Evolutionary conservation across 768 basidiomycete genomes (phyloP), one percentile per base, ranked within the genome.

Genomic region (Tricholoma sp.): DNA sequence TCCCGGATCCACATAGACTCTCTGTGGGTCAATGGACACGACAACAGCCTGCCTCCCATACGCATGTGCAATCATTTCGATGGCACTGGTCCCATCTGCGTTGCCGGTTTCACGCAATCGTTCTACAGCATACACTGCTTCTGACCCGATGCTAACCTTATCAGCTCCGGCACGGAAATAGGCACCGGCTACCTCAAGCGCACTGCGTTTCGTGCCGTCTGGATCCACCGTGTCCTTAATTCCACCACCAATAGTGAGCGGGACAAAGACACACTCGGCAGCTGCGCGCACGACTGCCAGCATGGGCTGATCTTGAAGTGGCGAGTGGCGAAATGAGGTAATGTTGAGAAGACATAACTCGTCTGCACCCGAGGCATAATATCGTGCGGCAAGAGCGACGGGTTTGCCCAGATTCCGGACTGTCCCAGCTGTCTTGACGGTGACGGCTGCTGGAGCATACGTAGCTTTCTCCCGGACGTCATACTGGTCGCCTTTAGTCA

Each of bases 401-500:
- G 97, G 97, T 74, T 97, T 98, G 52, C 97, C 97, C 50, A 99
- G 87, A 72, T 99, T 98, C 64, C 96, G 89, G 11, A 99, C 97
- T 0, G 83, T 83, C 24, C 91, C 90, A 6, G 83, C 86, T 1
- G 82, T 72, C 22, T 74, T 73, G 58, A 80, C 72, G 16, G 72
- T 59, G 37, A 74, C 57, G 55, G 66, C 53, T 45, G 53, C 54
- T 19, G 67, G 52, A 43, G 57, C 66, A 9, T 66, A n/a, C 47
- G 51, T 63, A 47, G 57, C 69, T 66, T 88, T 93, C 72, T 98
- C 95, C 54, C 95, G 91, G 16, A 98, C 95, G 69, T 98, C 94
- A 74, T 99, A 99, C 70, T 97, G 97, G 71, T 99, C 97, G 57
- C 97, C 97, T 75, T 99, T 99, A 43, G 97, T 99, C 1, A 99